phyloP scores from a whole-genome alignment of 176 grass and related monocot species.

The Alopecurus myosuroides region DNA sequence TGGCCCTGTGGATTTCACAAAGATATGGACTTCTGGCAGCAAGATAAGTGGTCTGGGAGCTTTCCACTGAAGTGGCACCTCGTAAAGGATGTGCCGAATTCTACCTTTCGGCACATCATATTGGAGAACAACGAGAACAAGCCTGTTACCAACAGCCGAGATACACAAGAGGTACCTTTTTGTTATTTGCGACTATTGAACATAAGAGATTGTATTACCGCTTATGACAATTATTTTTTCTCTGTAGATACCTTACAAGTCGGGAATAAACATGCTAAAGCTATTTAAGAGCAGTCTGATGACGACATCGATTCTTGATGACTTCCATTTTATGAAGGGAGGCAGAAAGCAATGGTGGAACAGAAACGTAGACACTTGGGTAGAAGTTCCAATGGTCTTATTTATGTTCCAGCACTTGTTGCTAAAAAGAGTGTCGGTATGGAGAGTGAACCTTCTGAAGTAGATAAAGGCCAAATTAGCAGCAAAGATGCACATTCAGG shows the following conservation, averaged over 20 bases:
- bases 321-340: conserved; percentile 67
- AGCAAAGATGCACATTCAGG: conserved; percentile 22
- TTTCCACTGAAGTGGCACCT: conserved; percentile 81
- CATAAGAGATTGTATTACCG: conserved; percentile 2
- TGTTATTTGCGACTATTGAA: not conserved
- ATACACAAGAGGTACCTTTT: conserved; percentile 68
- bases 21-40: conserved; percentile 87
- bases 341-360: conserved; percentile 65
- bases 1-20: conserved; percentile 63
- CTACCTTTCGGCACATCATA: conserved; percentile 59
- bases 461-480: conserved; percentile 19
- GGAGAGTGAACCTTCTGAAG: conserved; percentile 21
- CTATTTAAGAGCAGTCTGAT: conserved; percentile 50
- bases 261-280: conserved; percentile 66
- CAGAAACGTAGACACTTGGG: conserved; percentile 50
- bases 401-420: conserved; percentile 48
- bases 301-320: conserved; percentile 67
- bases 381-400: conserved; percentile 23
- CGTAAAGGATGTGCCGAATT: conserved; percentile 70
- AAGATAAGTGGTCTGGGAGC: conserved; percentile 82
- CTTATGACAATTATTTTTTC: not conserved
- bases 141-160: conserved; percentile 80
- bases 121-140: conserved; percentile 83
- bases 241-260: conserved; percentile 48
- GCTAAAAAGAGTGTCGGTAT: conserved; percentile 5